Evolutionary conservation across 352 stramenopile species (phyloP), one percentile per base, ranked within the genome.

Genomic region (Globisporangium mamillatum): DNA sequence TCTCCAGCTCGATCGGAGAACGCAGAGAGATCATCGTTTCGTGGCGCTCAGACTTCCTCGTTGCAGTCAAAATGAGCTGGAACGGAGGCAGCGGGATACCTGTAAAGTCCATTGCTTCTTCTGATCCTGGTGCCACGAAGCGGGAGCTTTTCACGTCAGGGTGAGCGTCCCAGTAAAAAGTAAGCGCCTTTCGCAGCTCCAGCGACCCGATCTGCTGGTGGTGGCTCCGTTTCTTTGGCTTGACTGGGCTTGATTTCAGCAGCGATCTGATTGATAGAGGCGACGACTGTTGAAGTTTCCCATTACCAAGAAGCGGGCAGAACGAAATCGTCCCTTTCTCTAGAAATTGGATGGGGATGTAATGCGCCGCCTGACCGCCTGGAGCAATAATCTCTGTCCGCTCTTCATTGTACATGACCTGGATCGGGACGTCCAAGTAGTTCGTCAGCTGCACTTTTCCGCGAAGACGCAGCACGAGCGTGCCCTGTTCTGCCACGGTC

Each of bases 401-500:
- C 50, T 84, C 73, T 24, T 88, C 75, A 44, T 94, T 84, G 76
- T 95, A 95, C n/a, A 82, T 78, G 9, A 94, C 75, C 70, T 93
- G 75, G 14, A 95, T 86, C 3, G 84, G 80, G 38, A 92, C 75
- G 16, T 72, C 79, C 18, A 94, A 80, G 62, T 84, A 87, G 68
- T 95, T 95, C 14, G 78, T 78, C 20, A 95, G 66, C 70, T 94
- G 84, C 8, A 94, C 84, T 67, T 91, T 92, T 20, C 86, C 83
- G 44, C 88, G 86, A 59, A 95, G 69, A 9, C 88, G 82, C 55
- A 95, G 72, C 12, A 95, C 82, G 4, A 95, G 77, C 54, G 88
- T 95, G 1, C 88, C 88, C 72, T 94, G 86, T 65, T 95, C 88
- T 14, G 88, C 88, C 2, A 95, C 88, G 0, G 88, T 95, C 68